Conservation (phyloP, 176 grass and related monocot species). For the Aegilops longissima region DNA sequence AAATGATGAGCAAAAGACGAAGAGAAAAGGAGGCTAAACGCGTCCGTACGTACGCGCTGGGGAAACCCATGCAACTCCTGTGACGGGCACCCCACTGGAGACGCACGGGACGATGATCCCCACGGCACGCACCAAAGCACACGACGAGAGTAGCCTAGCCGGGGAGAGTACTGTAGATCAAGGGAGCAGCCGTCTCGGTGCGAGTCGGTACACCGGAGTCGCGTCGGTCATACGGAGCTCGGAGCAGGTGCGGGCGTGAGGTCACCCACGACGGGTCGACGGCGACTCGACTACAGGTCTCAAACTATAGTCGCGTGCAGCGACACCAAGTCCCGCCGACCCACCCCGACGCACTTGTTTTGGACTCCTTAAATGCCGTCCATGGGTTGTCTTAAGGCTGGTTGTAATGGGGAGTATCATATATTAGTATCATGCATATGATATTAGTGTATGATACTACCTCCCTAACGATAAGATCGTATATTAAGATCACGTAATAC, state of each 20-base stretch:
- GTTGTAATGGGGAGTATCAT: too few relatives aligned
- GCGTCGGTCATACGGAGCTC: background rate
- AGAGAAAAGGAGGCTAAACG: background rate
- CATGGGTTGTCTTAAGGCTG: background rate
- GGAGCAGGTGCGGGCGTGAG: background rate
- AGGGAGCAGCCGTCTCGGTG: too few relatives aligned
- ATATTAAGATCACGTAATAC: too few relatives aligned
- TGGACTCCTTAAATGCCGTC: background rate
- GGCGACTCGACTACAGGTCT: background rate
- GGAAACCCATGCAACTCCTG: background rate
- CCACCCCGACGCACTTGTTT: background rate
- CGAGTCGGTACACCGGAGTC: too few relatives aligned
- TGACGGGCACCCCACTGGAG: background rate
- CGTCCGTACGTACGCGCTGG: background rate
- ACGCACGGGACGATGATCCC: background rate
- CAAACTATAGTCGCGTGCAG: background rate
- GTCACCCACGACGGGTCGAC: constrained; percentile 8
- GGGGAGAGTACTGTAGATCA: too few relatives aligned
- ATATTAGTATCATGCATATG: too few relatives aligned
- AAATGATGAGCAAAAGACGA: background rate
- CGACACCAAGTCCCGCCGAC: background rate
- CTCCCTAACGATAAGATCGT: too few relatives aligned
- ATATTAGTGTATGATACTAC: too few relatives aligned
- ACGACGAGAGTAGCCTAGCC: too few relatives aligned
- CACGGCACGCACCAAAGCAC: background rate